phyloP scores from a whole-genome alignment of 257 asterid genomes.

The Orobanche coerulescens region DNA sequence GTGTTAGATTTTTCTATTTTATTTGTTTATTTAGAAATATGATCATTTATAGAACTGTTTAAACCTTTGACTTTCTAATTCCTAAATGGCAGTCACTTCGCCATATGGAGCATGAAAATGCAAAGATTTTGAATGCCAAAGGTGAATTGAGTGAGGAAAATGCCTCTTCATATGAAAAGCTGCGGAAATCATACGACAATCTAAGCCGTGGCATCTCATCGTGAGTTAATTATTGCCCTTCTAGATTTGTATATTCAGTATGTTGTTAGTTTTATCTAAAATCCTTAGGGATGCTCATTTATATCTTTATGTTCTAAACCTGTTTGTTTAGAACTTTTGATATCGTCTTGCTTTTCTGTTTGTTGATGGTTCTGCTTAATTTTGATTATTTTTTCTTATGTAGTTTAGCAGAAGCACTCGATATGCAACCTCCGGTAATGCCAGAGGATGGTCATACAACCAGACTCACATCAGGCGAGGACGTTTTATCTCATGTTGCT shows the following conservation, averaged over 20 bases:
- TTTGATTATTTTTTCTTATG: slow-evolving; percentile 18
- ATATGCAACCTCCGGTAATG: slow-evolving; percentile 94
- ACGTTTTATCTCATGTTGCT: slow-evolving; percentile 56
- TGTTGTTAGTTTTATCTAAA: neutral
- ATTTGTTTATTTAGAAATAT: slow-evolving; percentile 13
- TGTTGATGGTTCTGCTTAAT: slow-evolving; percentile 15
- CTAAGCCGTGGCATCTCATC: slow-evolving; percentile 85
- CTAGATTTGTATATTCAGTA: slow-evolving; percentile 13
- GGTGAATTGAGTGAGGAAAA: slow-evolving; percentile 94
- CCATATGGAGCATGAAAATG: slow-evolving; percentile 97
- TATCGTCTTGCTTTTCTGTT: slow-evolving; percentile 5
- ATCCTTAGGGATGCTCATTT: slow-evolving; percentile 13
- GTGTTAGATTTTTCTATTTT: slow-evolving; percentile 12
- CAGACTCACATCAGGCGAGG: slow-evolving; percentile 89
- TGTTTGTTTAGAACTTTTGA: slow-evolving; percentile 7
- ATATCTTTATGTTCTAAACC: slow-evolving; percentile 1
- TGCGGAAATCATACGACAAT: slow-evolving; percentile 84
- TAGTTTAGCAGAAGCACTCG: slow-evolving; percentile 96
- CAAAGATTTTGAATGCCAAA: slow-evolving; percentile 87
- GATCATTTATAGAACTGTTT: neutral
- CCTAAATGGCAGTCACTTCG: slow-evolving; percentile 62
- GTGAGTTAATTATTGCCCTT: slow-evolving; percentile 47
- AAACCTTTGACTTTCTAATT: slow-evolving; percentile 2
- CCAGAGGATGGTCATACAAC: slow-evolving; percentile 99
- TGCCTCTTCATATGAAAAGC: slow-evolving; percentile 81